Conservation (phyloP, 306 rosid genomes). For the Lathyrus aphaca region DNA sequence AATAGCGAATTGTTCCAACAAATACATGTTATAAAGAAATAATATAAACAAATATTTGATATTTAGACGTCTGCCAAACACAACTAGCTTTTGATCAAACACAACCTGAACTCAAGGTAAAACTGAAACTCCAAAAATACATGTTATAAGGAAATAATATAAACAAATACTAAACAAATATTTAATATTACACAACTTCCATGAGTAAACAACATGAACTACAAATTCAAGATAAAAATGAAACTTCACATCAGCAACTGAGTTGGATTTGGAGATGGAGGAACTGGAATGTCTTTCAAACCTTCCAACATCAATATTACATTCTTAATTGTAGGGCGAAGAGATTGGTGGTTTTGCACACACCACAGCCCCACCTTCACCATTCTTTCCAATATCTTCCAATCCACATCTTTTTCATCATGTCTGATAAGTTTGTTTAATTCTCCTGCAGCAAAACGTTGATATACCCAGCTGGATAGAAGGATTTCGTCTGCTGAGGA, state of each 20-base stretch:
- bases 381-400: conserved; percentile 48
- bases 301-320: conserved; percentile 49
- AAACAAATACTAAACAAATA: not conserved
- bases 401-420: conserved; percentile 33
- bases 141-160: not conserved
- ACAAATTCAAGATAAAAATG: not conserved
- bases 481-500: conserved; percentile 31
- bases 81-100: too few relatives aligned
- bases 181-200: not conserved
- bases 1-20: too few relatives aligned
- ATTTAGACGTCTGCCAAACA: too few relatives aligned
- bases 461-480: conserved; percentile 43
- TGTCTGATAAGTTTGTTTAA: conserved; percentile 26
- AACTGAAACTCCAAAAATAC: not conserved
- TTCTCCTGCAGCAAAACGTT: conserved; percentile 39
- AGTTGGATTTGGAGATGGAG: conserved; percentile 37
- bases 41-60: too few relatives aligned
- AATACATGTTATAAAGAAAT: too few relatives aligned
- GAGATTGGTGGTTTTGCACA: conserved; percentile 40
- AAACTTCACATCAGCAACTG: not conserved
- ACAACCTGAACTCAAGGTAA: not conserved
- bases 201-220: not conserved
- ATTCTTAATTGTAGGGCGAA: conserved; percentile 47
- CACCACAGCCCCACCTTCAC: conserved; percentile 54
- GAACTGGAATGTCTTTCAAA: conserved; percentile 43